These are phyloP conservation scores for Yamadazyma triangularis DNA, from an alignment of 1,139 yeast genomes.

Conservation along the genomic window DNA sequence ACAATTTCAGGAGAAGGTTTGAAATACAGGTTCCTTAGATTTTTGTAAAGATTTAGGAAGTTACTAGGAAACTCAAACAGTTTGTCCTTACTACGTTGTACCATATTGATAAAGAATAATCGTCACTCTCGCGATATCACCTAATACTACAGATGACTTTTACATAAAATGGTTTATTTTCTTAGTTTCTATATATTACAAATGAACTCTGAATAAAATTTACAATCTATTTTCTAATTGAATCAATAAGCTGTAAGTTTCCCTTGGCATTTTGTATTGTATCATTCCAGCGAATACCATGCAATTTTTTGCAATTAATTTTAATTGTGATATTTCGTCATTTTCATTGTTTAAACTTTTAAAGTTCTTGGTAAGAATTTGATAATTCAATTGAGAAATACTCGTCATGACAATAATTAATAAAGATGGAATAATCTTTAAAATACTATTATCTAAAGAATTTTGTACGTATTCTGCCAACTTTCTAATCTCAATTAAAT, in stretches of 20 bases:
- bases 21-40: slow-evolving; percentile 23
- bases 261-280: slow-evolving; percentile 92
- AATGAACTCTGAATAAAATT: no score
- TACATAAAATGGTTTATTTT: no score
- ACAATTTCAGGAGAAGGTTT: slow-evolving; percentile 30
- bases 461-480: slow-evolving; percentile 39
- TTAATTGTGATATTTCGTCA: slow-evolving; percentile 50
- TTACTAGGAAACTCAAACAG: slow-evolving; percentile 21
- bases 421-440: slow-evolving; percentile 76
- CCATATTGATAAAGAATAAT: no score
- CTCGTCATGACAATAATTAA: slow-evolving; percentile 81
- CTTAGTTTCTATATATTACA: no score
- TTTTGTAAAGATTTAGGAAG: slow-evolving; percentile 18
- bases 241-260: slow-evolving; percentile 72
- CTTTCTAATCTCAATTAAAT: slow-evolving; percentile 31
- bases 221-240: slow-evolving; percentile 55
- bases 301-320: slow-evolving; percentile 73
- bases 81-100: slow-evolving; percentile 18
- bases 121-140: no score
- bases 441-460: slow-evolving; percentile 62
- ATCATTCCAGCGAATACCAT: slow-evolving; percentile 96
- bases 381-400: slow-evolving; percentile 56
- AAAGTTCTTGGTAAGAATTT: slow-evolving; percentile 43
- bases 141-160: no score
- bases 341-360: slow-evolving; percentile 50